phyloP scores from a whole-genome alignment of 139 green algal species.

The Micromonas pusilla region DNA sequence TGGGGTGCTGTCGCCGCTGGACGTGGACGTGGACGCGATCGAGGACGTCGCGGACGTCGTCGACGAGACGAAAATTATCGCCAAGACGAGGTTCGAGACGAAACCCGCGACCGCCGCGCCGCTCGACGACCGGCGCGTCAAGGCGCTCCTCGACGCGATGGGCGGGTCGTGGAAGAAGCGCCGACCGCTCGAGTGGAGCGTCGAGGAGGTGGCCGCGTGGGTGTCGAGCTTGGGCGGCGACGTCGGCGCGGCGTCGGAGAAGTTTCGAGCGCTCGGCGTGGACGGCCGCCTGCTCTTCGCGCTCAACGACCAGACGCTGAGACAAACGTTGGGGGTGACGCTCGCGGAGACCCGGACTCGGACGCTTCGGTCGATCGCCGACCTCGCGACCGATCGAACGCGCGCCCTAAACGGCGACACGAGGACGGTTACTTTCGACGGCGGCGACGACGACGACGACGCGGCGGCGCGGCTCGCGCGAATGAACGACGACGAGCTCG shows the following conservation, averaged over 20 bases:
- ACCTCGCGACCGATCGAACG: too few species aligned
- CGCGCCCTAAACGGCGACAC: too few species aligned
- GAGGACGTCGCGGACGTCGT: constrained; percentile 20
- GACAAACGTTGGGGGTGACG: background rate
- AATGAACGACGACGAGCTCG: too few species aligned
- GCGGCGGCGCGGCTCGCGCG: too few species aligned
- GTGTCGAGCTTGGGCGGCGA: background rate
- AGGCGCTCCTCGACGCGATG: background rate
- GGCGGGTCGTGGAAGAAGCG: background rate
- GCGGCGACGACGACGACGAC: too few species aligned
- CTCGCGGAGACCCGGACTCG: background rate
- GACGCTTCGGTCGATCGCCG: too few species aligned
- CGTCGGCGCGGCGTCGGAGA: background rate
- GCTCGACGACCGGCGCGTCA: background rate
- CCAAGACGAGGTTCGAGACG: background rate
- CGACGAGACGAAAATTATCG: background rate
- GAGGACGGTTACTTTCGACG: too few species aligned
- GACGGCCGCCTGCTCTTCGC: background rate
- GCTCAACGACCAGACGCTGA: background rate
- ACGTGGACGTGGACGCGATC: background rate
- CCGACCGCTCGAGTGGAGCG: background rate
- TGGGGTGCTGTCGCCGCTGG: too few species aligned
- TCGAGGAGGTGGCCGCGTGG: background rate
- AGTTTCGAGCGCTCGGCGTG: background rate
- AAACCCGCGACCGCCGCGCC: background rate